Conservation (phyloP, 371 early-diverging fungal genomes). For the Rhizopus arrhizus region DNA sequence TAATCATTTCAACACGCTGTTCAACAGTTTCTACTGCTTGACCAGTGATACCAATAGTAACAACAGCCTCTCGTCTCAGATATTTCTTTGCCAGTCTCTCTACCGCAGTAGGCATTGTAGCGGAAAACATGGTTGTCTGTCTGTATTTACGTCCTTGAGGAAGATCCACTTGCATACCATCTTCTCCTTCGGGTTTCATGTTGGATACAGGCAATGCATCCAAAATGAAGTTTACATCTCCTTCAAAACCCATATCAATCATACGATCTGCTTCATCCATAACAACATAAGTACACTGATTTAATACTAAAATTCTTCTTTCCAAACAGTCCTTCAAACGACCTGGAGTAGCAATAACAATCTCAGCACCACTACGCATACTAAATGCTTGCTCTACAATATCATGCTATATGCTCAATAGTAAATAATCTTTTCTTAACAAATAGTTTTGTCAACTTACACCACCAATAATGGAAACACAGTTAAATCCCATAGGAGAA, state of each 20-base stretch:
- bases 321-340: slow-evolving; percentile 90
- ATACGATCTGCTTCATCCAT: slow-evolving; percentile 99
- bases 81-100: slow-evolving; percentile 92
- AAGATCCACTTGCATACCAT: slow-evolving; percentile 40
- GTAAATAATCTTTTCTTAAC: neutral
- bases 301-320: slow-evolving; percentile 79
- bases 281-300: slow-evolving; percentile 89
- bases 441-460: slow-evolving; percentile 38
- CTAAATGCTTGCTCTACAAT: slow-evolving; percentile 85
- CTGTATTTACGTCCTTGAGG: slow-evolving; percentile 68
- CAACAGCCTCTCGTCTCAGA: slow-evolving; percentile 91
- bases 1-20: slow-evolving; percentile 92
- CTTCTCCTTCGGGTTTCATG: slow-evolving; percentile 81
- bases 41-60: slow-evolving; percentile 97
- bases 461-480: slow-evolving; percentile 94
- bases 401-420: slow-evolving; percentile 54
- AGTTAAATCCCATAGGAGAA: slow-evolving; percentile 74
- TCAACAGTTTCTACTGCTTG: slow-evolving; percentile 95
- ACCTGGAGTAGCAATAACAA: slow-evolving; percentile 98
- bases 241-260: slow-evolving; percentile 98
- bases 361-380: slow-evolving; percentile 86
- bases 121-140: slow-evolving; percentile 99
- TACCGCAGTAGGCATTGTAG: slow-evolving; percentile 98
- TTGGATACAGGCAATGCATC: slow-evolving; percentile 91
- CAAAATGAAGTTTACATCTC: slow-evolving; percentile 92